Evolutionary conservation across 2,329 filamentous ascomycete genomes (phyloP), one percentile per base, ranked within the genome.

Genomic region (Botryotinia calthae): DNA sequence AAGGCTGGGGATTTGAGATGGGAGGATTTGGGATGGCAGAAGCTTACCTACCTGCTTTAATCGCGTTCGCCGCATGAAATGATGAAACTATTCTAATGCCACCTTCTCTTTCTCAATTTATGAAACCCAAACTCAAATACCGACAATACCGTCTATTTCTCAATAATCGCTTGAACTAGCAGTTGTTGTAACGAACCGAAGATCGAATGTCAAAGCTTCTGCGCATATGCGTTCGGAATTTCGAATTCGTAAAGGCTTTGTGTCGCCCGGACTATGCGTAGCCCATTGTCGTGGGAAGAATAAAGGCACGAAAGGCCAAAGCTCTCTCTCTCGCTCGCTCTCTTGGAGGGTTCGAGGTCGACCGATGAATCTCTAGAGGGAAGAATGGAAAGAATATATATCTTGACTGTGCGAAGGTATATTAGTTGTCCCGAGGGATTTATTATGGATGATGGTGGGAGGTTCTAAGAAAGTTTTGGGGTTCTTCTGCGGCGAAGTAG

Each of bases 241-340:
- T 58, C 44, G 46, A 65, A 64, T 54, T 70, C 65, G 71, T 71
- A 46, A 76, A 78, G 78, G 78, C 77, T 80, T 75, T 73, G 70
- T 76, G 71, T 76, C 75, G 78, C 77, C 79, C 71, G 70, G 75
- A 71, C 75, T 79, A 79, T 78, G 73, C 77, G 77, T 74, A 70
- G 78, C 79, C 79, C 79, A 81, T 81, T 75, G 76, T 80, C 74
- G 74, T 76, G 54, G 51, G 34, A 69, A 68, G 51, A 67, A 69
- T 70, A 75, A 72, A 68, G 73, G 74, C 73, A 73, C 73, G 48
- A 46, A 51, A 64, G 63, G 66, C 74, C 74, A 75, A 74, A 69
- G 70, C 71, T 62, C 59, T 62, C 34, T 61, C 22, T 54, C 48
- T 28, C 44, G 22, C 18, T 76, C 74, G 75, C 34, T 48, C 28